These are phyloP conservation scores for Termitomyces sp. DNA, from an alignment of 768 basidiomycete genomes.

Conservation along the genomic window DNA sequence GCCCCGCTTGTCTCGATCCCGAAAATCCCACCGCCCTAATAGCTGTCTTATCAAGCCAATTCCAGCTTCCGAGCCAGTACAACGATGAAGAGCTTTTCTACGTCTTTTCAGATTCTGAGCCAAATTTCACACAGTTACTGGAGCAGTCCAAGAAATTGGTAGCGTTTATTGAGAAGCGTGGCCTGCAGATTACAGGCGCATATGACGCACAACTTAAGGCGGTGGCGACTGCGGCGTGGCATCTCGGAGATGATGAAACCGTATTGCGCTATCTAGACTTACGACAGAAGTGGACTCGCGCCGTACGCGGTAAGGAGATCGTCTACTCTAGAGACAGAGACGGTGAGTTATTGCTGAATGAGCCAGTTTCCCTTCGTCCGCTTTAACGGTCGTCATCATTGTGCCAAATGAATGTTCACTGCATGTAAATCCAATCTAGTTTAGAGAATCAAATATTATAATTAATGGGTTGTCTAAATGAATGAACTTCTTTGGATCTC, in stretches of 20 bases:
- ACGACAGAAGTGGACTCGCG: not conserved
- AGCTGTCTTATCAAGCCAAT: not conserved
- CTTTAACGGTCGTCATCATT: not conserved
- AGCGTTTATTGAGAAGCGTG: not conserved
- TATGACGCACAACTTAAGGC: not conserved
- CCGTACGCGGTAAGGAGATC: not conserved
- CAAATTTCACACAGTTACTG: not conserved
- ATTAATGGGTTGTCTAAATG: too few relatives aligned
- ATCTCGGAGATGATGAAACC: not conserved
- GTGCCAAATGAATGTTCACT: not conserved
- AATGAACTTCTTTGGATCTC: not conserved
- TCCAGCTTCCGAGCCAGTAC: not conserved
- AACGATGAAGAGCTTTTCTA: not conserved
- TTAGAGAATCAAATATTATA: too few relatives aligned
- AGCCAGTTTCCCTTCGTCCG: not conserved
- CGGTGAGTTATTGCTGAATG: not conserved
- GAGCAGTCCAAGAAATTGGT: not conserved
- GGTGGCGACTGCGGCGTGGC: not conserved
- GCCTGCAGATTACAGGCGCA: not conserved
- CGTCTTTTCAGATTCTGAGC: not conserved
- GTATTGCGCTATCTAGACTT: not conserved
- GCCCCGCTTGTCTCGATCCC: not conserved
- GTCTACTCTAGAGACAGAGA: not conserved
- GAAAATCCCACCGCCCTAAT: not conserved
- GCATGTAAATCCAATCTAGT: too few relatives aligned